Evolutionary conservation across 306 rosid genomes (phyloP).

Genomic region (Corylus avellana): DNA sequence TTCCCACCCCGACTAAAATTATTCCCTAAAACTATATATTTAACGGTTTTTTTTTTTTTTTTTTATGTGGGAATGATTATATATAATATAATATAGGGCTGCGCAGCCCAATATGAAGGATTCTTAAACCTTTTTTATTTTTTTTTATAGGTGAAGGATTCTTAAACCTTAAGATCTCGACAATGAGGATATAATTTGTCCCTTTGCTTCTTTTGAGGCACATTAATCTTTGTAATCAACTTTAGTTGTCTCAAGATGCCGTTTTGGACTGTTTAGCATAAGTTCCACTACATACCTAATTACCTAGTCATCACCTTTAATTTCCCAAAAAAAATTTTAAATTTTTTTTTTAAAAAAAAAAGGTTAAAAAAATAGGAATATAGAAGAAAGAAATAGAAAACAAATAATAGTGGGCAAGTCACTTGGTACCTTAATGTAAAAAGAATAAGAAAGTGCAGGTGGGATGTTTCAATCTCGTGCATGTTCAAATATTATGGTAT

Average conservation of each 20-base stretch:
- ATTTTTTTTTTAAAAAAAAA: no score
- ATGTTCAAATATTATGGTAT: background rate
- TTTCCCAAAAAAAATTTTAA: no score
- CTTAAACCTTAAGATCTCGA: slow-evolving; percentile 27
- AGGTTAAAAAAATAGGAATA: background rate
- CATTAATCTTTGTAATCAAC: slow-evolving; percentile 29
- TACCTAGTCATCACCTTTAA: slow-evolving; percentile 10
- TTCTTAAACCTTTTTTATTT: slow-evolving; percentile 10
- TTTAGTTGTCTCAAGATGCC: slow-evolving; percentile 13
- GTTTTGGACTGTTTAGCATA: slow-evolving; percentile 31
- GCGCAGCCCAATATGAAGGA: background rate
- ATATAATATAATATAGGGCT: background rate
- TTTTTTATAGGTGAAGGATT: slow-evolving; percentile 2
- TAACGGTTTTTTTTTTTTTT: no score
- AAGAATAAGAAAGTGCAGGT: background rate
- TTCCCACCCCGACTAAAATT: no score
- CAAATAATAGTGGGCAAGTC: slow-evolving; percentile 22
- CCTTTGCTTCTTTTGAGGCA: slow-evolving; percentile 36
- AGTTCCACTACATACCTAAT: slow-evolving; percentile 38
- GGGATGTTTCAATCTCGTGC: background rate
- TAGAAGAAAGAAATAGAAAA: background rate
- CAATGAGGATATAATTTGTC: slow-evolving; percentile 40
- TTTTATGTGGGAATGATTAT: background rate
- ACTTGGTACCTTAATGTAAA: slow-evolving; percentile 11
- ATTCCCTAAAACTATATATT: background rate